Conservation (phyloP, 768 basidiomycete species). For the Kwoniella shandongensis region DNA sequence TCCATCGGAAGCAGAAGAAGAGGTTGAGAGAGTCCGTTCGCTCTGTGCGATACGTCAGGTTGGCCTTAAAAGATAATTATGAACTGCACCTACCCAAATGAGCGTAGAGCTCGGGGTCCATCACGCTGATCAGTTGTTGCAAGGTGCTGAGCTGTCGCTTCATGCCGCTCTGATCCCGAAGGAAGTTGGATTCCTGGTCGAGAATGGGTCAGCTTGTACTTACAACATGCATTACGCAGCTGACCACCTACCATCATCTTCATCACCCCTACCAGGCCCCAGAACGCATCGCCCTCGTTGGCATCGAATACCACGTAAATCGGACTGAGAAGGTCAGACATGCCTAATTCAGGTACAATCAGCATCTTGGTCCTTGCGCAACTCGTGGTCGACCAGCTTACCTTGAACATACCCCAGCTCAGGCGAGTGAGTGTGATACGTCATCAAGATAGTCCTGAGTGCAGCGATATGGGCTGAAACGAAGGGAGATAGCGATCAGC, state of each 20-base stretch:
- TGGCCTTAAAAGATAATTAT: neutral
- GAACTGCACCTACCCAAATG: constrained; percentile 66
- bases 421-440: constrained; percentile 56
- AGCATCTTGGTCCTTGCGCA: neutral
- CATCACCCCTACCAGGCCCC: constrained; percentile 96
- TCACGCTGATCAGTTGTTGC: constrained; percentile 83
- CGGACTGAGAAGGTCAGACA: constrained; percentile 94
- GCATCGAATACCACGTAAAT: constrained; percentile 87
- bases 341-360: constrained; percentile 56
- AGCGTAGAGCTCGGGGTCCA: constrained; percentile 93
- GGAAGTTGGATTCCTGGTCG: constrained; percentile 83
- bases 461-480: constrained; percentile 71
- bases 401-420: constrained; percentile 85
- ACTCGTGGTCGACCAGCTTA: constrained; percentile 7
- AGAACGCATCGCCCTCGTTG: constrained; percentile 88
- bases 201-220: neutral
- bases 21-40: constrained; percentile 84
- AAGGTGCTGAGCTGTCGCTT: constrained; percentile 85
- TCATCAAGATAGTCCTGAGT: constrained; percentile 79
- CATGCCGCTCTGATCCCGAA: constrained; percentile 97
- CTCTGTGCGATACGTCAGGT: constrained; percentile 59
- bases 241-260: constrained; percentile 73
- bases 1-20: constrained; percentile 96
- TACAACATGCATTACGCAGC: no score
- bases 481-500: constrained; percentile 20